A percentile compares a stretch with the other conserved stretches of the same genome.
phyloP scores from a whole-genome alignment of 169 alveolate species.

The Besnoitia besnoiti region DNA sequence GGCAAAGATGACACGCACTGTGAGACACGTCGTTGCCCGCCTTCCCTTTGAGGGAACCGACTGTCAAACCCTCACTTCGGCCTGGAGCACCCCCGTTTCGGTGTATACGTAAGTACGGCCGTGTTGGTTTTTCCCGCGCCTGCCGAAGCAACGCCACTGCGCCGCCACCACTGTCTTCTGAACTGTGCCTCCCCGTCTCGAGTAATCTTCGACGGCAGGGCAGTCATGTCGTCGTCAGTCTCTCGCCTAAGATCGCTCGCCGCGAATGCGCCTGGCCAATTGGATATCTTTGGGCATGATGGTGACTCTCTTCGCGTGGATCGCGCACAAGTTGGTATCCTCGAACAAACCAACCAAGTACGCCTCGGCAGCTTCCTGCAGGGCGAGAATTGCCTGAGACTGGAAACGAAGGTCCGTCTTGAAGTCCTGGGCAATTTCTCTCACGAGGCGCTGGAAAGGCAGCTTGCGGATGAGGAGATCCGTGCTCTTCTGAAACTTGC shows the following conservation, averaged over 20 bases:
- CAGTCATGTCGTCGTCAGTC: too few relatives aligned
- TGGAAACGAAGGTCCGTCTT: conserved; percentile 98
- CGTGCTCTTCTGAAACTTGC: conserved; percentile 97
- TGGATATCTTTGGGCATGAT: conserved; percentile 99
- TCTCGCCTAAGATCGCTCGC: conserved; percentile 94
- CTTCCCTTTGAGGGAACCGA: too few relatives aligned
- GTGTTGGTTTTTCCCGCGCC: too few relatives aligned
- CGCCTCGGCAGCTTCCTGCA: conserved; percentile 98
- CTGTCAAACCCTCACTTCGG: too few relatives aligned
- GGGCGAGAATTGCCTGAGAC: conserved; percentile 97
- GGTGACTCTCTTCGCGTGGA: conserved; percentile 99
- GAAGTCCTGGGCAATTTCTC: conserved; percentile 97
- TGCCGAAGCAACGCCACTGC: too few relatives aligned
- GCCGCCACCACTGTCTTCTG: too few relatives aligned
- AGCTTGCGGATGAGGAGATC: conserved; percentile 97
- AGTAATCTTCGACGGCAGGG: too few relatives aligned
- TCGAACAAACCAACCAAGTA: conserved; percentile 98
- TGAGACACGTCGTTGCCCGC: too few relatives aligned
- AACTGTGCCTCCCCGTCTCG: too few relatives aligned
- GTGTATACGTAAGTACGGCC: too few relatives aligned
- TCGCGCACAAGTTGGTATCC: conserved; percentile 99
- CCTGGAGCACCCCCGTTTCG: too few relatives aligned
- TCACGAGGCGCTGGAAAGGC: conserved; percentile 98
- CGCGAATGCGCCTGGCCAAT: conserved; percentile 98
- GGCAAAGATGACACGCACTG: too few relatives aligned